Evolutionary conservation across 345 rosid species (phyloP), one percentile per base, ranked within the genome.

Genomic region (Lumnitzera racemosa): DNA sequence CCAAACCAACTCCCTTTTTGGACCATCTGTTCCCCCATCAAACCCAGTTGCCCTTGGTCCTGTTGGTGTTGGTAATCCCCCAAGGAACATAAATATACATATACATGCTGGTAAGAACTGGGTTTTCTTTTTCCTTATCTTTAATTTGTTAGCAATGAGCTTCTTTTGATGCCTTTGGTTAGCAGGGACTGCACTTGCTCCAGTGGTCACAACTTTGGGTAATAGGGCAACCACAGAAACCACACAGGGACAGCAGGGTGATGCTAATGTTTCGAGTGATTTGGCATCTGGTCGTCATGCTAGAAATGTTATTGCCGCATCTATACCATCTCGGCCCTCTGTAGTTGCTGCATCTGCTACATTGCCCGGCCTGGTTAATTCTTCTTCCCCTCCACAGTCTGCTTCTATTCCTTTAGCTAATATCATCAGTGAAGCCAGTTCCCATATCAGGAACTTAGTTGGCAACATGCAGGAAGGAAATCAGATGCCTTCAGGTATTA

Each of bases 51-150:
- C 72, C 5, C 46, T 73, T 31, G 78, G 83, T 59, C 79, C 83
- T 55, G 82, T 76, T 72, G 99, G 91, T 57, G 51, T 75, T 64
- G 91, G 88, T 71, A 80, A 69, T 72, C 80, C 77, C 54, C 83
- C 84, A 49, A 80, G 97, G 79, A 75, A 86, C 70, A 64, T 94
- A 62, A 94, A 94, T 75, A 94, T 94, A 46, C 99, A 90, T 70
- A 90, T 94, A 72, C 97, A 86, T 76, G 92, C 99, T 55, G 99
- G 99, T 94, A 58, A 65, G 87, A 47, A 66, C 70, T 60, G 10
- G 43, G 43, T 0, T 36, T 36, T 36, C 43, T 36, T 57, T 36
- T 5, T 65, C 51, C n/a, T 24, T 55, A 49, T 15, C 13, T 46
- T 50, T 43, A 46, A 55, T 58, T 58, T 51, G 54, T 46, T 57